Percentiles rank a stretch among this genome's conserved stretches.
Evolutionary conservation across 2,329 filamentous ascomycete genomes (phyloP).

Genomic region (Paecilomyces formosus): DNA sequence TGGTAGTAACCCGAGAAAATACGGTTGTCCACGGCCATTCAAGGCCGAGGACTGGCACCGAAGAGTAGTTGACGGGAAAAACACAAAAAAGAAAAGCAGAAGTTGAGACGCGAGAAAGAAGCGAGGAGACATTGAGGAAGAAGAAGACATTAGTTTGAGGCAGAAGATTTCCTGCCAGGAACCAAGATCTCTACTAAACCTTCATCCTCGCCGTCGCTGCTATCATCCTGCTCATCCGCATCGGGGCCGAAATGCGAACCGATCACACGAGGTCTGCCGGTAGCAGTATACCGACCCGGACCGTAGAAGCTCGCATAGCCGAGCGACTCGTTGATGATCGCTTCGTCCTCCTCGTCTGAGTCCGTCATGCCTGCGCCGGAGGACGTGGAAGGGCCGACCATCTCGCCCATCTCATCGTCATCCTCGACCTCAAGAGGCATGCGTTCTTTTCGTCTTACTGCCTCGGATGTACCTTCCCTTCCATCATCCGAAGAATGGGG

Average conservation of each 20-base stretch:
- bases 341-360: slow-evolving; percentile 48
- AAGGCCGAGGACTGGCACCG: not conserved
- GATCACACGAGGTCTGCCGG: slow-evolving; percentile 22
- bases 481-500: slow-evolving; percentile 35
- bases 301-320: slow-evolving; percentile 61
- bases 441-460: slow-evolving; percentile 34
- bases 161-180: slow-evolving; percentile 30
- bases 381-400: slow-evolving; percentile 34
- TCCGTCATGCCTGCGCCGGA: slow-evolving; percentile 41
- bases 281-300: slow-evolving; percentile 34
- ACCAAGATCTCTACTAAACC: slow-evolving; percentile 40
- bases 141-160: slow-evolving; percentile 3
- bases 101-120: slow-evolving; percentile 3
- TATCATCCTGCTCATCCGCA: slow-evolving; percentile 30
- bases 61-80: slow-evolving; percentile 2
- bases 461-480: slow-evolving; percentile 26
- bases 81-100: slow-evolving; percentile 4
- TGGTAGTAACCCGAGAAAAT: slow-evolving; percentile 1
- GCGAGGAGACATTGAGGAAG: not conserved
- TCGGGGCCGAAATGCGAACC: slow-evolving; percentile 26
- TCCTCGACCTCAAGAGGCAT: slow-evolving; percentile 55
- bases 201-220: slow-evolving; percentile 34
- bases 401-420: slow-evolving; percentile 43
- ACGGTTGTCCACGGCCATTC: slow-evolving; percentile 8
- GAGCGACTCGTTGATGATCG: slow-evolving; percentile 55